These are phyloP conservation scores for Sarocladiaceae sp. DNA, from an alignment of 2,329 filamentous ascomycete species.

Conservation along the genomic window DNA sequence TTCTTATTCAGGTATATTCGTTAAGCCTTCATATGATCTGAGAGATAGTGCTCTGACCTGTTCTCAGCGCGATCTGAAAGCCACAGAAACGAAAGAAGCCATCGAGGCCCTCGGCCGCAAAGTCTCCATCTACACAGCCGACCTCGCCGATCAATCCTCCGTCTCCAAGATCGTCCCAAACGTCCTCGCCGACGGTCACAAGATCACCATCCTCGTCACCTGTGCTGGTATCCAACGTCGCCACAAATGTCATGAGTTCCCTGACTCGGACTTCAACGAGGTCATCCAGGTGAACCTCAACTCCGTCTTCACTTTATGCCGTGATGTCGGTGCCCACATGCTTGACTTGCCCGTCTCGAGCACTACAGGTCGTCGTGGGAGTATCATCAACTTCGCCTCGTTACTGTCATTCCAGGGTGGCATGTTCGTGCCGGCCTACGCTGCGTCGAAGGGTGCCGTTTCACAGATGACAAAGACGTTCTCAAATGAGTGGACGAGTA, in stretches of 20 bases:
- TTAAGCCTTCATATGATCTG: conserved; percentile 1
- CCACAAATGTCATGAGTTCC: conserved; percentile 72
- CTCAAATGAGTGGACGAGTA: conserved; percentile 79
- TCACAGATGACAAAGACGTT: conserved; percentile 81
- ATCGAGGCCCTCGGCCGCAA: conserved; percentile 64
- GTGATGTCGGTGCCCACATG: conserved; percentile 78
- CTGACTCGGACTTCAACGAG: conserved; percentile 71
- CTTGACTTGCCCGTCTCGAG: conserved; percentile 48
- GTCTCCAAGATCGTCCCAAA: conserved; percentile 57
- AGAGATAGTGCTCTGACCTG: neutral
- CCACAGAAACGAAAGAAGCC: conserved; percentile 51
- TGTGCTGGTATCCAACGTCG: conserved; percentile 83
- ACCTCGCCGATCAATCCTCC: conserved; percentile 58
- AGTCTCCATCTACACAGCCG: conserved; percentile 63
- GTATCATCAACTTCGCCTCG: conserved; percentile 80
- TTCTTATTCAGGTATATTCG: conserved; percentile 46
- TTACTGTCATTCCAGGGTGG: conserved; percentile 84
- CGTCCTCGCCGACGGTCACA: conserved; percentile 57
- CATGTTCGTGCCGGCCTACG: conserved; percentile 83
- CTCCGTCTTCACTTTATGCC: conserved; percentile 72
- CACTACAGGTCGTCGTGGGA: conserved; percentile 54
- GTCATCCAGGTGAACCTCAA: conserved; percentile 86
- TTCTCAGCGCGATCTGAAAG: conserved; percentile 35
- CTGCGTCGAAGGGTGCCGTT: conserved; percentile 80
- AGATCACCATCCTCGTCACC: conserved; percentile 77